Evolutionary conservation across 192 early-diverging fungal species (phyloP).

Genomic region (Linnemannia exigua): DNA sequence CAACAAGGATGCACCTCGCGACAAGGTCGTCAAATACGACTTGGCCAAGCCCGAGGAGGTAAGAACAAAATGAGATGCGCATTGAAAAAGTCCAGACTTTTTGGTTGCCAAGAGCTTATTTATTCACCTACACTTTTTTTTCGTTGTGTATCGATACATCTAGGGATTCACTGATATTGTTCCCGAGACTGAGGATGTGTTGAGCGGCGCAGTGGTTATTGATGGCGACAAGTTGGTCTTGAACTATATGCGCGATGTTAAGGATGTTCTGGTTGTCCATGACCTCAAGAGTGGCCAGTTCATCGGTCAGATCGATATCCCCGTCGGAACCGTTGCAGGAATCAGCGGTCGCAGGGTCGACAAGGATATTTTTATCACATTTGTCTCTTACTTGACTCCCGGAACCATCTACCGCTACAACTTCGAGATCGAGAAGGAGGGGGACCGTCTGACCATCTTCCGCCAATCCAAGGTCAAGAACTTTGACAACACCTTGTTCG

Average conservation of each 20-base stretch:
- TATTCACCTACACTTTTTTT: background rate
- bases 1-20: conserved; percentile 71
- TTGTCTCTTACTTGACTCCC: conserved; percentile 70
- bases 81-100: background rate
- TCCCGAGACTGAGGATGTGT: conserved; percentile 65
- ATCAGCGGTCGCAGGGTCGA: conserved; percentile 57
- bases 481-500: conserved; percentile 63
- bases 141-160: background rate
- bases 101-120: background rate
- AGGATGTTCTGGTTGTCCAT: conserved; percentile 63
- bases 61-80: background rate
- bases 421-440: conserved; percentile 50
- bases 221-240: conserved; percentile 71
- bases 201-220: conserved; percentile 58
- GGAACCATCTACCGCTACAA: conserved; percentile 72
- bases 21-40: conserved; percentile 74
- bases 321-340: conserved; percentile 64
- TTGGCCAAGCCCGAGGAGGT: conserved; percentile 65
- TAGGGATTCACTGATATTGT: conserved; percentile 75
- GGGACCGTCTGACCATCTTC: conserved; percentile 56
- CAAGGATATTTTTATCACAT: conserved; percentile 69
- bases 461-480: conserved; percentile 63
- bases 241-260: conserved; percentile 75
- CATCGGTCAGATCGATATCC: conserved; percentile 58
- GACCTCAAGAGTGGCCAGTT: conserved; percentile 59